Base-by-base conservation (phyloP, 2,329 filamentous ascomycete species). In the Fusarium pseudocircinatum region DNA sequence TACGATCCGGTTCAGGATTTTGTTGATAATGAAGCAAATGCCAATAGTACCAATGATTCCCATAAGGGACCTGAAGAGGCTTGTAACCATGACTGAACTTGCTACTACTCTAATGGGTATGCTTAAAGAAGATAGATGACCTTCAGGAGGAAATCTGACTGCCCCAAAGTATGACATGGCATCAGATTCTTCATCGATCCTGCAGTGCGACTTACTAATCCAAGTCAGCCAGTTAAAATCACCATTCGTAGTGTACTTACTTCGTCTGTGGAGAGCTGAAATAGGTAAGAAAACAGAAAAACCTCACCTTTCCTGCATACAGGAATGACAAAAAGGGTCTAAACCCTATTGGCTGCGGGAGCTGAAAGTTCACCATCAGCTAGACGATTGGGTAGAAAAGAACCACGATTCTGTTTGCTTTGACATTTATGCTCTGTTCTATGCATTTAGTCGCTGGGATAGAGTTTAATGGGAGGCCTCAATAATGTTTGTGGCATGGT, bases 71-170 rank as follows among this genome's bases (percentile, higher is more conserved):
- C 6, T 14, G 0, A 32, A 18, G 22, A 49, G 3, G 15, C 4
- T 32, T 49, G 6, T 18, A 12, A 3, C 18, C 46, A 49, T 49
- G 46, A 10, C 15, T 32, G 1, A 4, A 18, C 3, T 32, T 7
- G 7, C 1, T 49, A 2, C 11, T 24, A 4, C 3, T 18, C 3
- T 5, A 18, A 24, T 2, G 18, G 22, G 3, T 0, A n/a, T 47
- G 1, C 1, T 16, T 10, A 13, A 32, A 49, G 2, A 24, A 24
- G 28, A 14, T 3, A 18, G 11, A 32, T 2, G 28, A 18, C 15
- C 4, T 14, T 14, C 0, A 2, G 46, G 12, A 49, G 46, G 11
- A 18, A 32, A n/a, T 15, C 20, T 47, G 6, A 4, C 14, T 16
- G 9, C 26, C 15, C 6, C 4, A 30, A 8, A 47, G 26, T 12